phyloP scores from a whole-genome alignment of 495 filamentous ascomycete genomes.

The Neurospora sp. region DNA sequence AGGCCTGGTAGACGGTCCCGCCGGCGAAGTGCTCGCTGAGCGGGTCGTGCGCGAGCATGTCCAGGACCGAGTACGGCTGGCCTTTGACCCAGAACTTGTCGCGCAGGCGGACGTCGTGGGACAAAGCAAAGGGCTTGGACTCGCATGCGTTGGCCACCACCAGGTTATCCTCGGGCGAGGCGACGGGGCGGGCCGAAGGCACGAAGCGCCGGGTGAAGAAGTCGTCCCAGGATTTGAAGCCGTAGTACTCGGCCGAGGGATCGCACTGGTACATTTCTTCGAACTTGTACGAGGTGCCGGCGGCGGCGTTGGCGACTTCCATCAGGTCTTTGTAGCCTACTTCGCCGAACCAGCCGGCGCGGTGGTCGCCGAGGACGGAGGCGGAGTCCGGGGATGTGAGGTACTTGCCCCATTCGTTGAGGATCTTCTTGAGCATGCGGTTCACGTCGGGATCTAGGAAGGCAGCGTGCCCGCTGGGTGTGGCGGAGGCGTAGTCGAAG shows the following conservation, averaged over 20 bases:
- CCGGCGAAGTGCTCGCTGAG: constrained; percentile 45
- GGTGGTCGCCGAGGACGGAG: constrained; percentile 40
- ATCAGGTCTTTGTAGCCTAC: constrained; percentile 34
- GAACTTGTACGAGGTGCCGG: constrained; percentile 35
- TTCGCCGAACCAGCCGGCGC: constrained; percentile 53
- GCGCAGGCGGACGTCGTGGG: constrained; percentile 29
- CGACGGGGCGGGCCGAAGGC: constrained; percentile 47
- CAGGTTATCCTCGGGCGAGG: constrained; percentile 37
- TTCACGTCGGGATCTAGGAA: constrained; percentile 63
- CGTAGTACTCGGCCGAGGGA: constrained; percentile 37
- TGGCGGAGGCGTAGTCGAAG: constrained; percentile 67
- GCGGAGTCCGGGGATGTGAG: constrained; percentile 48
- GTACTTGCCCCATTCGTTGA: constrained; percentile 58
- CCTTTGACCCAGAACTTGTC: constrained; percentile 61
- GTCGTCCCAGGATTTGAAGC: constrained; percentile 64
- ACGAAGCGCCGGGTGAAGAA: constrained; percentile 61
- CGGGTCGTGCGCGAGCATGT: constrained; percentile 50
- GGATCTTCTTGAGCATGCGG: constrained; percentile 52
- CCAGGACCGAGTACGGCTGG: constrained; percentile 52
- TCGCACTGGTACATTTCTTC: constrained; percentile 45
- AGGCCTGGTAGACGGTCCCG: constrained; percentile 59
- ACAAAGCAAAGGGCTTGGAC: constrained; percentile 43
- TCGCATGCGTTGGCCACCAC: constrained; percentile 61
- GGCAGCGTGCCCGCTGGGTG: constrained; percentile 52
- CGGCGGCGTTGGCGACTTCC: constrained; percentile 36